phyloP scores from a whole-genome alignment of 805 yeast genomes.

The Saturnispora galanensis region DNA sequence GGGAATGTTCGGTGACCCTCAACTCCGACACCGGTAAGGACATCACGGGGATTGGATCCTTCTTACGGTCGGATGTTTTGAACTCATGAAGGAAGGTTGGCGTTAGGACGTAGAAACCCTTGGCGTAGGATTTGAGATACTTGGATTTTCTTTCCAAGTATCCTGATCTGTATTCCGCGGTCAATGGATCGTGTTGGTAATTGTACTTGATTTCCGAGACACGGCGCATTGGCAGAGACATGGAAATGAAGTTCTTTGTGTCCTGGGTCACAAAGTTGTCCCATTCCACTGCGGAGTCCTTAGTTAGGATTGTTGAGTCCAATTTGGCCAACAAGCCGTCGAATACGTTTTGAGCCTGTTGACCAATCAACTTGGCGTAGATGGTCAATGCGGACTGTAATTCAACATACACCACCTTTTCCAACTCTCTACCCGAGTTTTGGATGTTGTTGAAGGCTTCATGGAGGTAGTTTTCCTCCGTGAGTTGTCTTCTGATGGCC shows the following conservation, averaged over 20 bases:
- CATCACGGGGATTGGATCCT: constrained; percentile 74
- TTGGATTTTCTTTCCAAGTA: constrained; percentile 83
- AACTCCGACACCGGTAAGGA: constrained; percentile 74
- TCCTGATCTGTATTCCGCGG: constrained; percentile 65
- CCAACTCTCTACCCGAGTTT: constrained; percentile 80
- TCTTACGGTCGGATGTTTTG: constrained; percentile 71
- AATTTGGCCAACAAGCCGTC: constrained; percentile 56
- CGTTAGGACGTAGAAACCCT: constrained; percentile 86
- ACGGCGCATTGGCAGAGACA: constrained; percentile 50
- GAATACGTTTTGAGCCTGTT: constrained; percentile 64
- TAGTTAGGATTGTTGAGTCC: constrained; percentile 59
- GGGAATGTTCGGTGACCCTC: constrained; percentile 72
- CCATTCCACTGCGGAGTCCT: constrained; percentile 83
- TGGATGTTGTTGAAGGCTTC: constrained; percentile 86
- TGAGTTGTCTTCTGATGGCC: constrained; percentile 66
- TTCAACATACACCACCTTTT: constrained; percentile 77
- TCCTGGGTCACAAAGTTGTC: constrained; percentile 69
- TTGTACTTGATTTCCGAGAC: constrained; percentile 54
- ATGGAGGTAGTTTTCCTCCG: constrained; percentile 77
- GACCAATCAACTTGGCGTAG: constrained; percentile 61
- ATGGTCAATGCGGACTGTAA: constrained; percentile 71
- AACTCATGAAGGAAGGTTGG: constrained; percentile 86
- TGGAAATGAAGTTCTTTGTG: constrained; percentile 52
- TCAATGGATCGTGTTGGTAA: constrained; percentile 58
- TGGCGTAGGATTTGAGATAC: constrained; percentile 80